Conservation (phyloP, 805 yeast genomes). For the Ogataea corticis region DNA sequence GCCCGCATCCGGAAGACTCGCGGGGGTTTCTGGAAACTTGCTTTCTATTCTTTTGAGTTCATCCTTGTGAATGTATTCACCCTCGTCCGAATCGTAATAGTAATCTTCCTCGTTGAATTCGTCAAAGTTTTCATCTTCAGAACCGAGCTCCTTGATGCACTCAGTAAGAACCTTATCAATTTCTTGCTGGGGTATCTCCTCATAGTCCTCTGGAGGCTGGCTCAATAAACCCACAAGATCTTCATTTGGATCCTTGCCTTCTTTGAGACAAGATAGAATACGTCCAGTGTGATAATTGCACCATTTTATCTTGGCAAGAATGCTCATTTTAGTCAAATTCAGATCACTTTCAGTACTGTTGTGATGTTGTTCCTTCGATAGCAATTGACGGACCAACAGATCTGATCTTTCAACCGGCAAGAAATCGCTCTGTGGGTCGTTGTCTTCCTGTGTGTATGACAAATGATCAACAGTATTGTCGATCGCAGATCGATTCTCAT, state of each 20-base stretch:
- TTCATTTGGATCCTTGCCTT: slow-evolving; percentile 28
- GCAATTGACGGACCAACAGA: neutral
- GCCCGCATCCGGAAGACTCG: neutral
- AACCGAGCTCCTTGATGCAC: slow-evolving; percentile 15
- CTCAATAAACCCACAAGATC: slow-evolving; percentile 18
- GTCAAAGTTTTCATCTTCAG: slow-evolving; percentile 1
- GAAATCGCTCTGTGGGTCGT: neutral
- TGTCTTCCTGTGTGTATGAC: too few relatives aligned
- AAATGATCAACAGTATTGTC: too few relatives aligned
- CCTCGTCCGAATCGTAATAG: slow-evolving; percentile 25
- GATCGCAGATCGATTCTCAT: too few relatives aligned
- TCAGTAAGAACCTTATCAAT: slow-evolving; percentile 20
- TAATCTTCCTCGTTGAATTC: slow-evolving; percentile 21
- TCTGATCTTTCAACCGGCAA: too few relatives aligned
- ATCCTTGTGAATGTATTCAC: slow-evolving; percentile 19
- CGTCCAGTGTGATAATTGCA: slow-evolving; percentile 25
- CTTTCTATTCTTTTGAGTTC: slow-evolving; percentile 4
- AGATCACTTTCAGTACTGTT: neutral
- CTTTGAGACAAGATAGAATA: slow-evolving; percentile 19
- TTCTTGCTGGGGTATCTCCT: slow-evolving; percentile 21
- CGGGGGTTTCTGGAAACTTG: slow-evolving; percentile 13
- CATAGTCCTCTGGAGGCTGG: slow-evolving; percentile 15
- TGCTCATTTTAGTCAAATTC: slow-evolving; percentile 10
- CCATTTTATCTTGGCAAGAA: slow-evolving; percentile 20
- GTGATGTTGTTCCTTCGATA: neutral